These are phyloP conservation scores for Aspergillus indologenus DNA, from an alignment of 495 filamentous ascomycete genomes.

Conservation along the genomic window DNA sequence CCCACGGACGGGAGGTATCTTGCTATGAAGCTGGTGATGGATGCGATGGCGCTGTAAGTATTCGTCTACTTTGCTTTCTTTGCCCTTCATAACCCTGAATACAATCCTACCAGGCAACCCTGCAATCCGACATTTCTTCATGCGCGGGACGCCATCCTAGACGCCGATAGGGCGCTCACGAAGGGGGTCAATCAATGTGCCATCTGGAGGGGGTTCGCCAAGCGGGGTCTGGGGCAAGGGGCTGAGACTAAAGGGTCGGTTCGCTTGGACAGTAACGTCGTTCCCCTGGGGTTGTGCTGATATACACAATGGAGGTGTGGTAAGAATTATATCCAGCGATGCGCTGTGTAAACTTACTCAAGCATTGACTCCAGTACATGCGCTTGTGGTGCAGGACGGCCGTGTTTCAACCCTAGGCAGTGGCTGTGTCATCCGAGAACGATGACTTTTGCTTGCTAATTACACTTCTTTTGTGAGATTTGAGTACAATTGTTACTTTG, in stretches of 20 bases:
- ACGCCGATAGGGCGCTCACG: constrained; percentile 48
- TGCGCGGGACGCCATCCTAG: constrained; percentile 50
- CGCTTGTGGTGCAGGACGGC: too few relatives aligned
- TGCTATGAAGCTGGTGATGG: constrained; percentile 49
- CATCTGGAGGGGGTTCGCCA: constrained; percentile 54
- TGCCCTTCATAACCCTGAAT: background rate
- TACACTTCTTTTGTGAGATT: too few relatives aligned
- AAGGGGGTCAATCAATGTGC: constrained; percentile 48
- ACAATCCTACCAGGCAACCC: constrained; percentile 34
- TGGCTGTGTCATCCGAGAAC: too few relatives aligned
- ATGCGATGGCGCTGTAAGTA: constrained; percentile 46
- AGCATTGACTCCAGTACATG: too few relatives aligned
- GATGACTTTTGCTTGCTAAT: too few relatives aligned
- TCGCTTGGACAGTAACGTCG: background rate
- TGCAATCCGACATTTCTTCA: constrained; percentile 50
- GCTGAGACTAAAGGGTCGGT: background rate
- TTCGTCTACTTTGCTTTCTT: background rate
- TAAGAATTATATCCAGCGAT: too few relatives aligned
- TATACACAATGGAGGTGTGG: too few relatives aligned
- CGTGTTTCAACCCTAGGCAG: too few relatives aligned
- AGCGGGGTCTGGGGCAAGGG: constrained; percentile 43
- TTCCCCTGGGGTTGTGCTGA: constrained; percentile 3
- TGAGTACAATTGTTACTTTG: too few relatives aligned
- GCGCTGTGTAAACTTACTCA: too few relatives aligned
- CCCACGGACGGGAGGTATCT: constrained; percentile 47